Evolutionary conservation across 2,329 filamentous ascomycete genomes (phyloP).

Genomic region (Pseudocercospora fijiensis): DNA sequence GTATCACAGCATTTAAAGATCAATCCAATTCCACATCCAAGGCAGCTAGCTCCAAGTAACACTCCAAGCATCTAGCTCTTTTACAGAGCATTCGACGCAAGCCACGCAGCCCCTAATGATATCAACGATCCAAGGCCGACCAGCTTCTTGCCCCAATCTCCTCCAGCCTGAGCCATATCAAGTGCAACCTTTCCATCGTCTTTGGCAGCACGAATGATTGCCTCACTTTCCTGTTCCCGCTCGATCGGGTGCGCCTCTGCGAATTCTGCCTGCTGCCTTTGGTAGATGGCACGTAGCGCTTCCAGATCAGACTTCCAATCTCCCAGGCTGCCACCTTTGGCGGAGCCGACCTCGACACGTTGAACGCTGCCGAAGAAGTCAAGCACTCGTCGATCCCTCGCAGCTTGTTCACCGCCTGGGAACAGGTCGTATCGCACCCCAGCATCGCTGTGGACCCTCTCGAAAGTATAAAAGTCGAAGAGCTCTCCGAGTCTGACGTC

Average conservation of each 20-base stretch:
- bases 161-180: slow-evolving; percentile 40
- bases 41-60: background rate
- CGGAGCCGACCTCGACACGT: slow-evolving; percentile 76
- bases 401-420: slow-evolving; percentile 73
- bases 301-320: slow-evolving; percentile 68
- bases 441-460: slow-evolving; percentile 89
- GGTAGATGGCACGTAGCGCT: slow-evolving; percentile 63
- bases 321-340: slow-evolving; percentile 32
- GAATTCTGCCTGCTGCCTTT: slow-evolving; percentile 48
- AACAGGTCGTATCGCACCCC: slow-evolving; percentile 97
- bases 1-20: slow-evolving; percentile 1
- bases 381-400: slow-evolving; percentile 77
- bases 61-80: slow-evolving; percentile 11
- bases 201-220: slow-evolving; percentile 11
- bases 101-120: slow-evolving; percentile 44
- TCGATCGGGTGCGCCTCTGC: slow-evolving; percentile 12
- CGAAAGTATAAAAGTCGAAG: slow-evolving; percentile 93
- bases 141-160: slow-evolving; percentile 43
- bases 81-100: slow-evolving; percentile 32
- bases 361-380: slow-evolving; percentile 99
- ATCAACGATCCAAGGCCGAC: slow-evolving; percentile 43
- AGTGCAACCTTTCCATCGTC: slow-evolving; percentile 13
- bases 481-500: slow-evolving; percentile 90
- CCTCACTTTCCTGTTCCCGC: slow-evolving; percentile 8
- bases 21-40: background rate